Base-by-base conservation (phyloP, 306 rosid genomes). In the Lotus japonicus region DNA sequence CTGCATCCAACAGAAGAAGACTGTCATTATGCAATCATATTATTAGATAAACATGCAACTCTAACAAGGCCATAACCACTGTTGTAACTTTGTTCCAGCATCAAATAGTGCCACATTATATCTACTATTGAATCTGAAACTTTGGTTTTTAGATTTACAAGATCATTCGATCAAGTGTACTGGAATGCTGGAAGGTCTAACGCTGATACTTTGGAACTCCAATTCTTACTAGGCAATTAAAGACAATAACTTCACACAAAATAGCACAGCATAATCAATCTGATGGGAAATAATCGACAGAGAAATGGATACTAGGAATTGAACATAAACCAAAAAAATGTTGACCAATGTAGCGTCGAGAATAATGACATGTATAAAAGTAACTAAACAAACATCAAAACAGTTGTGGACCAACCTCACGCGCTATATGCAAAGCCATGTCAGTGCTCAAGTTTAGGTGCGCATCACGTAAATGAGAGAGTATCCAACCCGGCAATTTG, bases 351-450 rank as follows among this genome's bases (percentile, higher is more conserved):
- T 21, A 21, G 26, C 26, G 5, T n/a, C n/a, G n/a, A n/a, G 60
- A 11, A 17, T 31, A 62, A 45, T 11, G 17, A n/a, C 3, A 57
- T 17, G 56, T 46, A 58, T n/a, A n/a, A 28, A 48, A 59, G n/a
- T 55, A 48, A 38, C 2, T 0, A 26, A 6, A 43, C 39, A 28
- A 39, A 11, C n/a, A n/a, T 71, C 58, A 76, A 11, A 51, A 61
- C 12, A 44, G 42, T 12, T 9, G 41, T 70, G 68, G 36, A 75
- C 85, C 59, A 39, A 94, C 97, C 92, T 90, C 98, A 17, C 86
- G 91, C 31, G 97, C 92, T 58, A 90, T 90, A 75, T 94, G 97
- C 77, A 90, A 75, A 77, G 98, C 98, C 98, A 94, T 94, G 81
- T 94, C 98, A 11, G 98, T 94, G 85, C 98, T 94, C 85, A 90